Evolutionary conservation across 2,329 filamentous ascomycete species (phyloP), one percentile per base, ranked within the genome.

Genomic region (Fusarium guadeloupense): DNA sequence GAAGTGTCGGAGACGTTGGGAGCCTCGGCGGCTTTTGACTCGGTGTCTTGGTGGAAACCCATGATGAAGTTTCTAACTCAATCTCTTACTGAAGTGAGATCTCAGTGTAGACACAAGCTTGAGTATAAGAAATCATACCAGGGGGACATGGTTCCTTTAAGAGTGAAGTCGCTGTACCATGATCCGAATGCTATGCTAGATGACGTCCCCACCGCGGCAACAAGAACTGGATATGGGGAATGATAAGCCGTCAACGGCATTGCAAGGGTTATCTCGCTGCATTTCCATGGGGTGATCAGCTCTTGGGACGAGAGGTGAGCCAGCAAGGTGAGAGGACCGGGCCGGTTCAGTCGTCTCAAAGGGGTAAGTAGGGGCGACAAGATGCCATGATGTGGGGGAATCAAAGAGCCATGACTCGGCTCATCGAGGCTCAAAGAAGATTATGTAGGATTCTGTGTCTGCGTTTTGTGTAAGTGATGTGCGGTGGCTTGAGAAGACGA

Each of bases 1-100:
- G 67, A 50, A 38, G 67, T 70, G 53, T 70, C 68, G n/a, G 64
- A 63, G 35, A 64, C 58, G 23, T 66, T 66, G 44, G 64, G 66
- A 44, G 53, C 68, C 44, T 70, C 67, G 20, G 50, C 64, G 43
- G 61, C 64, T 34, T 70, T 70, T 39, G 65, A 43, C 54, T 70
- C 68, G 47, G 59, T 49, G 46, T 70, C 68, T 40, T 64, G 51
- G 42, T 64, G 62, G 51, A 59, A 59, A 54, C 68, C 68, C 68
- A 70, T 70, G 50, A 50, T 56, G 59, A 61, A 56, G 41, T 35
- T 26, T 40, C 12, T 21, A 17, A 42, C 55, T 20, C 53, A 45
- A 30, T 25, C 44, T 43, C 19, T 49, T 48, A 23, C 20, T 19
- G 25, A 33, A 45, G 38, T 7, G 13, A 14, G 34, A 46, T 51